Evolutionary conservation across 495 filamentous ascomycete genomes (phyloP).

Genomic region (Penicillium argentinense): DNA sequence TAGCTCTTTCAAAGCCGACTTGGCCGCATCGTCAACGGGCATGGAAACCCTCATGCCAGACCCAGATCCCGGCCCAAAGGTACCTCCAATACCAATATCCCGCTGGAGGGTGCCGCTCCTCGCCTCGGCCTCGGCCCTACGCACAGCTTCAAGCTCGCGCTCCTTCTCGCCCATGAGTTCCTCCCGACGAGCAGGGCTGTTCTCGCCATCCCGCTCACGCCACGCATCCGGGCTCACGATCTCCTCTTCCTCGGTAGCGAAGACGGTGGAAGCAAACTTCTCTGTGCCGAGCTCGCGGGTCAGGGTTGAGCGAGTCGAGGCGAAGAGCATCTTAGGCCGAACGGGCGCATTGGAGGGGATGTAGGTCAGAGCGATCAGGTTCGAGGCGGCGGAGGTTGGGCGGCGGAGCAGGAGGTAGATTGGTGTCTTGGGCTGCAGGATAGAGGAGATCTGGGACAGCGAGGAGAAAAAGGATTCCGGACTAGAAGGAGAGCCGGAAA

Average conservation of each 20-base stretch:
- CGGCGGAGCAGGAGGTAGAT: constrained; percentile 84
- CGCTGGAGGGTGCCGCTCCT: constrained; percentile 65
- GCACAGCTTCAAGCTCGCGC: constrained; percentile 70
- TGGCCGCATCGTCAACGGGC: constrained; percentile 66
- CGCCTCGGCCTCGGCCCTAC: constrained; percentile 77
- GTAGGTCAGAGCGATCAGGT: constrained; percentile 79
- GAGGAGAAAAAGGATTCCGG: constrained; percentile 57
- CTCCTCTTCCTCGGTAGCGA: constrained; percentile 70
- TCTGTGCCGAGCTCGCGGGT: constrained; percentile 85
- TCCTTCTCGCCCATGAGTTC: constrained; percentile 91
- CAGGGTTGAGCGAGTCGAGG: constrained; percentile 80
- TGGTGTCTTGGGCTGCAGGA: constrained; percentile 71
- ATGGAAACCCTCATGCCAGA: constrained; percentile 60
- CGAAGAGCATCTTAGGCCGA: constrained; percentile 94
- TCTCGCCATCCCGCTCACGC: constrained; percentile 71
- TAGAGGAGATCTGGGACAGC: constrained; percentile 62
- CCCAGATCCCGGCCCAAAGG: constrained; percentile 55
- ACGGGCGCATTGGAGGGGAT: constrained; percentile 88
- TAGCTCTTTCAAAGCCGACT: constrained; percentile 62
- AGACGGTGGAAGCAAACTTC: constrained; percentile 80
- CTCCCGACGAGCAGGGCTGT: constrained; percentile 31
- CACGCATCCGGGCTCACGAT: constrained; percentile 69
- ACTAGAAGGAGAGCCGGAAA: constrained; percentile 45
- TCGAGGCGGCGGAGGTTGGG: constrained; percentile 45
- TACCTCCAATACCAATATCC: constrained; percentile 55